Conservation (phyloP, 306 rosid genomes). For the Ochetophila trinervis region DNA sequence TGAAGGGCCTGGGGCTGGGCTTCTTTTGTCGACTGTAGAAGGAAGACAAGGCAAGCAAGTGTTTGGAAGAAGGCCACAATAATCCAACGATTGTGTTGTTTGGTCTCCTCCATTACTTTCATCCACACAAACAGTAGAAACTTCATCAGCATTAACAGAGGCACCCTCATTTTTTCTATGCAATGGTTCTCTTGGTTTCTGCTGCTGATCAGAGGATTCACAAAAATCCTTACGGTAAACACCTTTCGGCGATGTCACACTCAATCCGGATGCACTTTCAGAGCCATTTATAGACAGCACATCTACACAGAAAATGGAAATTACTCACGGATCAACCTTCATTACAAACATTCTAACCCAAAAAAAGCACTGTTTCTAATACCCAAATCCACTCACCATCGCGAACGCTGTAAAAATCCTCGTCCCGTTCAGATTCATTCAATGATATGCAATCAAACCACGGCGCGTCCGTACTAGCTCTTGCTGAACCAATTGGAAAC, state of each 20-base stretch:
- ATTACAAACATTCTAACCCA: background rate
- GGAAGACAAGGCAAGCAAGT: conserved; percentile 65
- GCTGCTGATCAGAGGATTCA: conserved; percentile 8
- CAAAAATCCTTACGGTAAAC: conserved; percentile 13
- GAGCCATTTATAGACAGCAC: conserved; percentile 35
- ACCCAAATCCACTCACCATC: conserved; percentile 51
- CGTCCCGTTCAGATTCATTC: conserved; percentile 81
- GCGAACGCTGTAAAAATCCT: conserved; percentile 76
- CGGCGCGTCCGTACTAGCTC: conserved; percentile 50
- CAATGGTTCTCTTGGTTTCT: conserved; percentile 17
- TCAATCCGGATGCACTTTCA: conserved; percentile 43
- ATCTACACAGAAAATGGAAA: conserved; percentile 31
- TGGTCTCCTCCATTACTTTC: conserved; percentile 41
- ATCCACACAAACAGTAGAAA: conserved; percentile 34
- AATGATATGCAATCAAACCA: conserved; percentile 80
- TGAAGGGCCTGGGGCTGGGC: conserved; percentile 48
- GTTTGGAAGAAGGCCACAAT: conserved; percentile 59
- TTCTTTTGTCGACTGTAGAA: conserved; percentile 47
- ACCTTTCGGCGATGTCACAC: conserved; percentile 43
- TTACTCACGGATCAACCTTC: background rate
- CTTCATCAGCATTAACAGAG: conserved; percentile 35
- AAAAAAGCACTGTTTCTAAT: background rate
- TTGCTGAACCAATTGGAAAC: background rate
- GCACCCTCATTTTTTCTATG: conserved; percentile 20
- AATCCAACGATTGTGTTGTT: conserved; percentile 28